Evolutionary conservation across 148 eudicot species (phyloP), one percentile per base, ranked within the genome.

Genomic region (Camellia granthamiana): DNA sequence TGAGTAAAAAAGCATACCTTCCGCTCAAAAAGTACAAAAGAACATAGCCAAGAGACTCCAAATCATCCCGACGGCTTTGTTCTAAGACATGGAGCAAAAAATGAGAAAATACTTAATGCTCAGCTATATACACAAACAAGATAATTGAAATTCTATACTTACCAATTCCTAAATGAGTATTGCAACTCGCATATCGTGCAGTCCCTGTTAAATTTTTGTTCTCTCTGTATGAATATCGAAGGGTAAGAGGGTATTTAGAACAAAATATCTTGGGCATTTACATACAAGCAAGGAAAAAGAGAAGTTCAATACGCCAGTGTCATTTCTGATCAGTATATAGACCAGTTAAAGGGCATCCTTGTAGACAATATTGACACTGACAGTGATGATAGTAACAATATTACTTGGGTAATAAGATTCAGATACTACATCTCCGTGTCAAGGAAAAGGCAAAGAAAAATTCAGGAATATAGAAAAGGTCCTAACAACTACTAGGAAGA

Each of bases 141-240:
- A 6, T 4, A 47, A 18, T 4, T 47, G 38, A n/a, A 16, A 71
- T 71, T 49, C 58, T n/a, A 42, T 47, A 67, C 89, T 78, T 76
- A 91, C 94, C 94, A 71, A 91, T 89, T 79, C 94, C 94, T 81
- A 89, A 87, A 78, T 91, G 94, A 81, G 94, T 90, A 80, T 91
- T 91, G 83, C 91, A 87, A 81, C 94, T 91, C 7, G 94, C 92
- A 88, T 91, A 91, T 43, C 94, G 90, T 65, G 94, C 92, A 76
- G 94, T 91, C 77, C 94, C 94, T 3, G 94, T 91, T 60, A 91
- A 78, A 82, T 89, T 91, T 75, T 90, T 90, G 87, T 91, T 91
- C 83, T 89, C 94, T 79, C 94, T 91, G 88, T 47, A 71, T 16
- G 63, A 81, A 30, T 69, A 30, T 15, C 44, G 23, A 16, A 46